A percentile compares a stretch with the other conserved stretches of the same genome.
These are phyloP conservation scores for Curvularia lunata DNA, from an alignment of 2,329 filamentous ascomycete genomes.

Conservation along the genomic window DNA sequence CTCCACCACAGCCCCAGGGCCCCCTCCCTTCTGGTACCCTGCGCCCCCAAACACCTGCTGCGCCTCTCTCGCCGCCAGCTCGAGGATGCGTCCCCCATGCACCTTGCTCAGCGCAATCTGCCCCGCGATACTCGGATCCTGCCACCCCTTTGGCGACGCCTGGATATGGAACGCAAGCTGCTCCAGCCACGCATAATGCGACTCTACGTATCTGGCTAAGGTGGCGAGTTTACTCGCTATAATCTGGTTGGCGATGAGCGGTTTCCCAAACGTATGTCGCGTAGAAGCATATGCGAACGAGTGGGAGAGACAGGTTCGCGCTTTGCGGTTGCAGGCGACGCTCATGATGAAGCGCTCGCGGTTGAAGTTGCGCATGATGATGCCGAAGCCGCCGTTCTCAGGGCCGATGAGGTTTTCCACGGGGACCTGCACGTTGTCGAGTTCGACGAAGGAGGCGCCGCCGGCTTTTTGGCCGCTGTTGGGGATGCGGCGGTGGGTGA, in stretches of 20 bases:
- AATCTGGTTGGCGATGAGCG: constrained; percentile 64
- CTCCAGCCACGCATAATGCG: constrained; percentile 67
- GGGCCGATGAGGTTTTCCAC: constrained; percentile 60
- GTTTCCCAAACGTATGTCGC: constrained; percentile 65
- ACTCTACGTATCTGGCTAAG: constrained; percentile 65
- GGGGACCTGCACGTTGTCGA: constrained; percentile 64
- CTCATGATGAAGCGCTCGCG: constrained; percentile 65
- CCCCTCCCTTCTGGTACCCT: constrained; percentile 59
- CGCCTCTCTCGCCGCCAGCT: constrained; percentile 59
- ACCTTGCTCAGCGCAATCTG: constrained; percentile 56
- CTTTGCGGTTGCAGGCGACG: constrained; percentile 63
- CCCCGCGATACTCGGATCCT: constrained; percentile 49
- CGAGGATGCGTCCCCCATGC: constrained; percentile 57
- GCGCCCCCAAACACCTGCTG: constrained; percentile 63
- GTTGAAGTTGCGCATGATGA: constrained; percentile 63
- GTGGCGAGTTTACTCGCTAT: constrained; percentile 67
- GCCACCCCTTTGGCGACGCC: constrained; percentile 50
- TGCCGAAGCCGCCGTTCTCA: constrained; percentile 63
- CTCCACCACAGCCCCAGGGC: constrained; percentile 58
- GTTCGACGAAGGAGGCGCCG: constrained; percentile 63
- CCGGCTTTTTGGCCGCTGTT: constrained; percentile 73
- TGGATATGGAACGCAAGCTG: constrained; percentile 64
- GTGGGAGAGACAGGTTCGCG: constrained; percentile 62
- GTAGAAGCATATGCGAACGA: constrained; percentile 60
- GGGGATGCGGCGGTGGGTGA: constrained; percentile 61